phyloP scores from a whole-genome alignment of 495 filamentous ascomycete species.

The Podospora comata region DNA sequence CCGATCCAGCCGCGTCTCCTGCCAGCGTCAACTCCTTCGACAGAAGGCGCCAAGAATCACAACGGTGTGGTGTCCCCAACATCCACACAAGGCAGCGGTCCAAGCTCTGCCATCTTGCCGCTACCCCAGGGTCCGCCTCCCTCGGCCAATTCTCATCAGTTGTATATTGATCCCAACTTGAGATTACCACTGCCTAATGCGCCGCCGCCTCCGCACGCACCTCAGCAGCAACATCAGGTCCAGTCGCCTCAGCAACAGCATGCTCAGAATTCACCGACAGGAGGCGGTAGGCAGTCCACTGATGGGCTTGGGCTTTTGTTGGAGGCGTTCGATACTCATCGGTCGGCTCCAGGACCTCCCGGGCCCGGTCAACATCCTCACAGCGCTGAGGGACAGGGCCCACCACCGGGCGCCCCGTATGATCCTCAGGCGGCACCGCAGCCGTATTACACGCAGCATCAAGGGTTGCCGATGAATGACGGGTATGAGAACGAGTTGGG shows the following conservation, averaged over 20 bases:
- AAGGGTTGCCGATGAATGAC: constrained; percentile 25
- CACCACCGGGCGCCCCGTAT: constrained; percentile 13
- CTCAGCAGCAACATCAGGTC: not conserved
- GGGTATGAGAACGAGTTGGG: constrained; percentile 35
- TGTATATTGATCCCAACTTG: not conserved
- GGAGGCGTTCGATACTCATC: constrained; percentile 32
- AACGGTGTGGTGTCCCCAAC: constrained; percentile 9
- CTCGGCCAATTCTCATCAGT: not conserved
- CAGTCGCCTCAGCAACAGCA: not conserved
- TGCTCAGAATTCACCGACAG: not conserved
- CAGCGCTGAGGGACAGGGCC: not conserved
- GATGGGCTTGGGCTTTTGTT: constrained; percentile 32
- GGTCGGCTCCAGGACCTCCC: not conserved
- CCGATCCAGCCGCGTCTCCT: constrained; percentile 19
- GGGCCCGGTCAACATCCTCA: not conserved
- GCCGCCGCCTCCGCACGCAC: not conserved
- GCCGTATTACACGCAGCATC: constrained; percentile 25
- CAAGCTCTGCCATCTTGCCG: not conserved
- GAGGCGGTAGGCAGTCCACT: not conserved
- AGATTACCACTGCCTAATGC: not conserved
- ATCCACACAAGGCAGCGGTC: not conserved
- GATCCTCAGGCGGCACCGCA: constrained; percentile 25
- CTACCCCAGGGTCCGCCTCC: not conserved
- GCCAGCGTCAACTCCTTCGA: constrained; percentile 12
- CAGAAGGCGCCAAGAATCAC: constrained; percentile 13